These are phyloP conservation scores for Phytopythium montanum DNA, from an alignment of 352 stramenopile species.

Conservation along the genomic window DNA sequence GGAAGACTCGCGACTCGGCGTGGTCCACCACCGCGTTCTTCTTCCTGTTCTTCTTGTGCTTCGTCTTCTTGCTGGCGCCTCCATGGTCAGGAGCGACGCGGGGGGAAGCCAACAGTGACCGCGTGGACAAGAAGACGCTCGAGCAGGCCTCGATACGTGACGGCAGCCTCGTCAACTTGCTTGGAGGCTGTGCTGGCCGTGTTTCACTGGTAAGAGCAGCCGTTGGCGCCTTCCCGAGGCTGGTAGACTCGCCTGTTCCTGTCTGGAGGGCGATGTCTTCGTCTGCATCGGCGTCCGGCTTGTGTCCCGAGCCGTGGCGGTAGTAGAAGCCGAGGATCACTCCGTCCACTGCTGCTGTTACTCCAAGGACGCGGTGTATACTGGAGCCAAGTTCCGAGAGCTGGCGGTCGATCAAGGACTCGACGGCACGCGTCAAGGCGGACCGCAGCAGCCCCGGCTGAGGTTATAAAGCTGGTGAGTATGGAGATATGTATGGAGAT, in stretches of 20 bases:
- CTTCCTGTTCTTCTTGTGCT: slow-evolving; percentile 18
- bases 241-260: not conserved
- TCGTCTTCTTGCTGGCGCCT: not conserved
- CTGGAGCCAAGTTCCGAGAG: slow-evolving; percentile 10
- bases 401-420: slow-evolving; percentile 31
- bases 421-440: slow-evolving; percentile 28
- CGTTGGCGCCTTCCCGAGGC: not conserved
- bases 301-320: not conserved
- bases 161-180: not conserved
- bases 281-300: not conserved
- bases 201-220: not conserved
- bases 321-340: not conserved
- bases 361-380: not conserved
- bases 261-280: not conserved
- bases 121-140: not conserved
- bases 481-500: not conserved
- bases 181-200: not conserved
- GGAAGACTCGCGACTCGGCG: slow-evolving; percentile 27
- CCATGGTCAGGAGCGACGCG: not conserved
- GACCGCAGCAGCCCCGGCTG: slow-evolving; percentile 35
- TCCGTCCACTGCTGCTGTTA: not conserved
- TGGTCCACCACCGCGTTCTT: slow-evolving; percentile 41
- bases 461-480: not conserved
- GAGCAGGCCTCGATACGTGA: not conserved
- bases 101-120: slow-evolving; percentile 3